Evolutionary conservation across 371 early-diverging fungal species (phyloP).

Genomic region (Mortierella sp.): DNA sequence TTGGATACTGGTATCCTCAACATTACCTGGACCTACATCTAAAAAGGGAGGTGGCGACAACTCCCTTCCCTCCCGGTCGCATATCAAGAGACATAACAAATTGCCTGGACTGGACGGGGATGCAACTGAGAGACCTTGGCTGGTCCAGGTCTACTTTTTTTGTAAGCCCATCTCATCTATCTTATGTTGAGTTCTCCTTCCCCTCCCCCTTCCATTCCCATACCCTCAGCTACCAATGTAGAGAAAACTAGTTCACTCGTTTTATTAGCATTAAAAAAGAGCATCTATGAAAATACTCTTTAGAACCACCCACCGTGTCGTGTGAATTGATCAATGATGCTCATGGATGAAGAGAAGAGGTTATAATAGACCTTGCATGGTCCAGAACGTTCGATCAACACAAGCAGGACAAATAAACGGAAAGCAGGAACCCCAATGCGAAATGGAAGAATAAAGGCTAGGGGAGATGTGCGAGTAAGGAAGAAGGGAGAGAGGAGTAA

Average conservation of each 20-base stretch:
- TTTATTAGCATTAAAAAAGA: neutral
- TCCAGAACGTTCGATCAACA: slow-evolving; percentile 4
- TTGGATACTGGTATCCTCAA: slow-evolving; percentile 25
- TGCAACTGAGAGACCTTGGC: neutral
- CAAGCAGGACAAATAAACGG: neutral
- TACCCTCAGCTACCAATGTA: too few relatives aligned
- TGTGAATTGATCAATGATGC: neutral
- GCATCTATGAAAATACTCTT: neutral
- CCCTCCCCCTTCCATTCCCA: neutral
- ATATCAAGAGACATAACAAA: neutral
- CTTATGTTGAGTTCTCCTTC: neutral
- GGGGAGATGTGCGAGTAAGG: neutral
- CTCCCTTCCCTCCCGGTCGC: neutral
- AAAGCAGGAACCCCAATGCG: too few relatives aligned
- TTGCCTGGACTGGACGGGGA: neutral
- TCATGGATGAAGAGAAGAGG: neutral
- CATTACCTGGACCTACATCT: slow-evolving; percentile 26
- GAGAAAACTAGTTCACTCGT: neutral
- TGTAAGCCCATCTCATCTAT: slow-evolving; percentile 5
- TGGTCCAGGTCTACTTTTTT: neutral
- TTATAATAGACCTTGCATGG: neutral
- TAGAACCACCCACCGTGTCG: neutral
- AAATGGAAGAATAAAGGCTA: neutral
- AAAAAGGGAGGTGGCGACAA: neutral
- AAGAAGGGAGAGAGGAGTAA: neutral